Evolutionary conservation across 148 eudicot genomes (phyloP).

Genomic region (Nyssa sinensis): DNA sequence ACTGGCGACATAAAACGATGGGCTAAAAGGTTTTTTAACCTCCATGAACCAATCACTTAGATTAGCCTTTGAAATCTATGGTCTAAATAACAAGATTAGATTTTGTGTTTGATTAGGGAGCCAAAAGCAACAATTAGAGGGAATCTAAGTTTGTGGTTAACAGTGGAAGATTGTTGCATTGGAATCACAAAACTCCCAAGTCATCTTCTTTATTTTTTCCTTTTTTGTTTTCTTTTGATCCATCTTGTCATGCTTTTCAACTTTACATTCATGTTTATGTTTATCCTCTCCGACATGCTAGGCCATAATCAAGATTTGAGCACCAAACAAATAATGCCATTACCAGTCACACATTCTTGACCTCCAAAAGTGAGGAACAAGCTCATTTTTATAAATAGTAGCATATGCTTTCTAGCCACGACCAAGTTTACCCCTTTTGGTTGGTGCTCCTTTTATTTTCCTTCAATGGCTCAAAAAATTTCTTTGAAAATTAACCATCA

Average conservation of each 20-base stretch:
- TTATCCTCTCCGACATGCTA: slow-evolving; percentile 18
- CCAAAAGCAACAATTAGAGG: background rate
- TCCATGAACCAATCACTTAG: slow-evolving; percentile 30
- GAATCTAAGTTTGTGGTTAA: slow-evolving; percentile 14
- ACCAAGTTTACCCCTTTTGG: slow-evolving; percentile 13
- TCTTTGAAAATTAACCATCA: slow-evolving; percentile 9
- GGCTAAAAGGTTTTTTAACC: slow-evolving; percentile 39
- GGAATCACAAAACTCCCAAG: background rate
- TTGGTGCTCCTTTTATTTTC: background rate
- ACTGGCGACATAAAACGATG: slow-evolving; percentile 40
- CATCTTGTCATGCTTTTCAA: slow-evolving; percentile 23
- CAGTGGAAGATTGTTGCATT: slow-evolving; percentile 1
- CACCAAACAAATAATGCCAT: background rate
- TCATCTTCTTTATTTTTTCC: background rate
- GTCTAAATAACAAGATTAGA: slow-evolving; percentile 13
- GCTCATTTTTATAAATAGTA: slow-evolving; percentile 19
- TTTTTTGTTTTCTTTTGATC: slow-evolving; percentile 17
- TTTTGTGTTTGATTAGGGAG: slow-evolving; percentile 23
- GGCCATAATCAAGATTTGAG: background rate
- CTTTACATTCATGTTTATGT: slow-evolving; percentile 13
- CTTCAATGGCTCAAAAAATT: background rate
- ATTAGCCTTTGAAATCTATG: background rate
- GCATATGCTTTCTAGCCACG: slow-evolving; percentile 29
- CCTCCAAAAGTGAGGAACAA: slow-evolving; percentile 32
- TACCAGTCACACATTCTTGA: slow-evolving; percentile 3